These are phyloP conservation scores for Brettanomyces naardenensis DNA, from an alignment of 805 yeast genomes.

Conservation along the genomic window DNA sequence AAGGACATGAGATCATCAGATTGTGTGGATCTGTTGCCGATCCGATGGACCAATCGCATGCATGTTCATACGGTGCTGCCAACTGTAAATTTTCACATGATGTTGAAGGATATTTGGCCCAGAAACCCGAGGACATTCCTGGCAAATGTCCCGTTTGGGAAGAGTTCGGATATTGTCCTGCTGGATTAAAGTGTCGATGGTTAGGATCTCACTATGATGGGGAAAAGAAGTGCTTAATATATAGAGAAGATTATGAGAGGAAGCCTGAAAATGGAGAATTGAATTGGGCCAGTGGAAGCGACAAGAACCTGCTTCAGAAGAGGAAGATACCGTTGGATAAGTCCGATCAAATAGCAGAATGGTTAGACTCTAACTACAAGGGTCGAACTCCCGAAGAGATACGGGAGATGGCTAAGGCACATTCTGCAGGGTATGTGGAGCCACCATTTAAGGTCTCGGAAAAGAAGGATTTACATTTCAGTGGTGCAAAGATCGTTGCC, in stretches of 20 bases:
- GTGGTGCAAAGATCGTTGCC: slow-evolving; percentile 77
- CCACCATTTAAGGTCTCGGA: slow-evolving; percentile 73
- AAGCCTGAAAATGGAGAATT: slow-evolving; percentile 39
- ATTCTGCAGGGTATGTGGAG: slow-evolving; percentile 54
- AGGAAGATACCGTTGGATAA: slow-evolving; percentile 51
- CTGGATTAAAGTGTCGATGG: slow-evolving; percentile 92
- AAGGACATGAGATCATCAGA: slow-evolving; percentile 52
- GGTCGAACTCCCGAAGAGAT: slow-evolving; percentile 27
- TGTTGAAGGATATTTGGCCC: slow-evolving; percentile 48
- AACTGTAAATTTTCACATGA: slow-evolving; percentile 76
- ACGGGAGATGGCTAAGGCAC: slow-evolving; percentile 24
- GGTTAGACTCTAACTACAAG: slow-evolving; percentile 54
- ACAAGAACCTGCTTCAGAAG: slow-evolving; percentile 45
- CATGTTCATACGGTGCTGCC: slow-evolving; percentile 60
- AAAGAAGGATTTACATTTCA: slow-evolving; percentile 65
- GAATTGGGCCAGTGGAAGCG: slow-evolving; percentile 47
- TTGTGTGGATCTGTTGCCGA: slow-evolving; percentile 60
- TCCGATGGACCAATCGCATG: slow-evolving; percentile 33
- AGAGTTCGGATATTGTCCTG: slow-evolving; percentile 83
- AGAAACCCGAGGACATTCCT: slow-evolving; percentile 64
- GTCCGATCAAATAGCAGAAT: slow-evolving; percentile 40
- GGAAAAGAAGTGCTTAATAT: slow-evolving; percentile 36
- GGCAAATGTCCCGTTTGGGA: slow-evolving; percentile 80
- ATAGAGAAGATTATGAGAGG: slow-evolving; percentile 31
- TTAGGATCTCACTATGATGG: slow-evolving; percentile 57